Base-by-base conservation (phyloP, 1,284 basidiomycete genomes). In the Tetrapyrgos nigripes region DNA sequence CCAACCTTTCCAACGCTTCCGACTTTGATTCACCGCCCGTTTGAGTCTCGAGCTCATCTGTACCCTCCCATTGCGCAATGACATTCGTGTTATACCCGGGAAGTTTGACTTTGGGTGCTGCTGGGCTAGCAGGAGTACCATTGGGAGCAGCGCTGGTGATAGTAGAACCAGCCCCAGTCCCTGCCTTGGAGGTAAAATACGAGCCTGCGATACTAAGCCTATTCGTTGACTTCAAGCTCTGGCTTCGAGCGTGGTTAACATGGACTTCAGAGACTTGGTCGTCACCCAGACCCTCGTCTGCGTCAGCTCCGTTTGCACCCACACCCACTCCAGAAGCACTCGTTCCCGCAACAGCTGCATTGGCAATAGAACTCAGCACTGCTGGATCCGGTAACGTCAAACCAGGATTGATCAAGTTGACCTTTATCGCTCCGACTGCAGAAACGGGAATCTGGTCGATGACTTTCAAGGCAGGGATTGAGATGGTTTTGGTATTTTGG, bases 391-490 rank as follows among this genome's bases (percentile, higher is more conserved):
- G 59, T 6, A 67, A 29, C 8, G 51, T 31, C 11, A 77, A 64
- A 2, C 68, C 57, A 2, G 77, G 77, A 29, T 46, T 68, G 53
- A 73, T 43, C 26, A 77, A 57, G 43, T 73, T 74, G 26, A 79
- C 73, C 1, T 55, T 61, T 54, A 78, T 71, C 29, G 64, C 61
- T 11, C 66, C 47, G 55, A 75, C 69, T 56, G 74, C 68, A 11
- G 76, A 76, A 1, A 76, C 65, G 4, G 76, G 77, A 23, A 77
- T 66, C 23, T 73, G 70, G 43, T 77, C 76, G 24, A 73, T 33
- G 53, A 77, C 62, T 55, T 70, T 73, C 50, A 79, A 59, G n/a
- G 60, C 62, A 23, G 65, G 58, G 50, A 75, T 52, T 1, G 64
- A 19, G 4, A 54, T 31, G 17, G 37, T 48, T 31, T 62, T 59